These are phyloP conservation scores for California macrophylla DNA, from an alignment of 441 rosid genomes.

Conservation along the genomic window DNA sequence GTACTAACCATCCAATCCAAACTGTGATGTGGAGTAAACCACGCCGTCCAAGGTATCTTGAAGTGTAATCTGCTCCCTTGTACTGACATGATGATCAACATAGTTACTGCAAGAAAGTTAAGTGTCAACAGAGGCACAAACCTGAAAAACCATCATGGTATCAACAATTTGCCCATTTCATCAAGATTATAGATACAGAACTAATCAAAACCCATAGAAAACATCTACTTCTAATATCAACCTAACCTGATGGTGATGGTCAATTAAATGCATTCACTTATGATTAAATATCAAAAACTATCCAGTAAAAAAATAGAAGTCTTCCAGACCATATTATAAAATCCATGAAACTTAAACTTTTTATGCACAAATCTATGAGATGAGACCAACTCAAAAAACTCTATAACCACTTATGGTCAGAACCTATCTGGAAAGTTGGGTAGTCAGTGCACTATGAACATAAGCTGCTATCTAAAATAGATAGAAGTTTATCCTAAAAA, in stretches of 20 bases:
- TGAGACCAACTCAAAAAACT: neutral
- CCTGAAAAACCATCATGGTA: neutral
- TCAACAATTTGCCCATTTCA: neutral
- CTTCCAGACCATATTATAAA: neutral
- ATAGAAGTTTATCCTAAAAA: slow-evolving; percentile 2
- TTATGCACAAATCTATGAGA: neutral
- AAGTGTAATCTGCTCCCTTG: slow-evolving; percentile 95
- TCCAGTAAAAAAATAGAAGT: neutral
- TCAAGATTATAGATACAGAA: neutral
- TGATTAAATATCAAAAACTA: neutral
- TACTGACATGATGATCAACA: slow-evolving; percentile 91
- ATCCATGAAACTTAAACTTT: neutral
- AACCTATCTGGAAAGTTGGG: neutral
- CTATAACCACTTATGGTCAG: neutral
- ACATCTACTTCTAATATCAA: neutral
- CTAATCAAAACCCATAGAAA: neutral
- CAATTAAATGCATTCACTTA: neutral
- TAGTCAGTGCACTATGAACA: neutral
- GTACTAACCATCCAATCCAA: slow-evolving; percentile 91
- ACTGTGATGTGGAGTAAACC: slow-evolving; percentile 80
- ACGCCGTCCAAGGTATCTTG: slow-evolving; percentile 98
- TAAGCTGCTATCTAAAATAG: neutral
- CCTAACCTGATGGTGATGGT: neutral
- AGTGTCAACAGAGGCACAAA: slow-evolving; percentile 16
- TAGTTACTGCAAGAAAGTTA: slow-evolving; percentile 54